Percentiles rank a stretch among this genome's conserved stretches.
phyloP scores from a whole-genome alignment of 495 filamentous ascomycete genomes.

The Neurospora discreta region DNA sequence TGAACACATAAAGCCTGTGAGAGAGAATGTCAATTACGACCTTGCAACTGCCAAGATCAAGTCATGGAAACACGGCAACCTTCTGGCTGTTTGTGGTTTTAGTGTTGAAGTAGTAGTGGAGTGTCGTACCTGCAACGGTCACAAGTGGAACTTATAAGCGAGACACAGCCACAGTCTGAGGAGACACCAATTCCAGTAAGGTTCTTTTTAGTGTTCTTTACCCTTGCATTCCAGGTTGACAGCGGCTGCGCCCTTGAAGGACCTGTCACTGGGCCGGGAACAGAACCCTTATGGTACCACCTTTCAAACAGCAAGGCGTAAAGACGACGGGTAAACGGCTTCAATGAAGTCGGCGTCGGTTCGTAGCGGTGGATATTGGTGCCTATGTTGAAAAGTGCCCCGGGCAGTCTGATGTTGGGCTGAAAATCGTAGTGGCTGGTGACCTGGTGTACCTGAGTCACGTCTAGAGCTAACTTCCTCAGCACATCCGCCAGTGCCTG shows the following conservation, averaged over 20 bases:
- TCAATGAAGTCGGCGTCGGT: neutral
- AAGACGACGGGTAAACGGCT: neutral
- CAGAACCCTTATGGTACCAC: neutral
- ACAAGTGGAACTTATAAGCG: neutral
- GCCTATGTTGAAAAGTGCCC: neutral
- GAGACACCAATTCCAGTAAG: neutral
- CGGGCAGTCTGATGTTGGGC: neutral
- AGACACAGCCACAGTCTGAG: neutral
- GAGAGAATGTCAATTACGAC: neutral
- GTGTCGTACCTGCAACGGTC: neutral
- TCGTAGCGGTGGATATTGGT: neutral
- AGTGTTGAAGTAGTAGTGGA: neutral
- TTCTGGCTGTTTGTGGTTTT: neutral
- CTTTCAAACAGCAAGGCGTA: no score
- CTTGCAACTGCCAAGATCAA: neutral
- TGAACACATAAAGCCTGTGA: neutral
- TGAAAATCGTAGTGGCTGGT: neutral
- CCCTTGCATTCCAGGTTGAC: neutral
- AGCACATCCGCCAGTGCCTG: neutral
- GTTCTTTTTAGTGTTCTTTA: neutral
- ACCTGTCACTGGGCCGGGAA: neutral
- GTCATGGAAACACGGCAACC: neutral
- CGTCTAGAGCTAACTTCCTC: neutral
- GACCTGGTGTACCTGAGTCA: neutral
- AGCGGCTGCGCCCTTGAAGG: neutral